Evolutionary conservation across 805 yeast species (phyloP).

Genomic region (Cyberlindnera xishuangbannaensis): DNA sequence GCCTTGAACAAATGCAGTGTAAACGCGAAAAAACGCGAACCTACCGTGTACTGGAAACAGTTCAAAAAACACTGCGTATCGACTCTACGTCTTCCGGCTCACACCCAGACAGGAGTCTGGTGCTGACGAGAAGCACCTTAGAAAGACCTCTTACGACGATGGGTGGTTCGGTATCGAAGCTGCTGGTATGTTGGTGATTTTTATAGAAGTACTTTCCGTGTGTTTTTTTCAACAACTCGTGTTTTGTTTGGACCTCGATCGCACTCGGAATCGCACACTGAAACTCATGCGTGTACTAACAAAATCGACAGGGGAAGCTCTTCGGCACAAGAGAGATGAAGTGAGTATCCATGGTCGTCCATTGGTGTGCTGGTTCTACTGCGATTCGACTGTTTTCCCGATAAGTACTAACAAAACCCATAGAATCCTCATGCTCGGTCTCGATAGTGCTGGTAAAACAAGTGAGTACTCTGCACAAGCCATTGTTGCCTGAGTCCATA

Average conservation of each 20-base stretch:
- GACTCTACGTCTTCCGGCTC: neutral
- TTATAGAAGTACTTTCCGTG: neutral
- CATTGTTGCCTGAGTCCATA: too few relatives aligned
- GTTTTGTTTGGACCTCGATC: too few relatives aligned
- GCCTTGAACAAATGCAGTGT: too few relatives aligned
- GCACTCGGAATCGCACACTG: too few relatives aligned
- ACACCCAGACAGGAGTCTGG: neutral
- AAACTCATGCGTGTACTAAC: neutral
- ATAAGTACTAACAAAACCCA: neutral
- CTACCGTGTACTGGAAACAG: too few relatives aligned
- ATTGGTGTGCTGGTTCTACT: too few relatives aligned
- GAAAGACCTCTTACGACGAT: slow-evolving; percentile 9
- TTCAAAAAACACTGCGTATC: too few relatives aligned
- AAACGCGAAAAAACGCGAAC: neutral
- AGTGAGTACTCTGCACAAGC: slow-evolving; percentile 18
- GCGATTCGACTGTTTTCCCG: neutral
- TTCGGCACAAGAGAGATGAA: slow-evolving; percentile 50
- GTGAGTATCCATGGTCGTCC: too few relatives aligned
- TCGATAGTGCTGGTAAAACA: slow-evolving; percentile 92
- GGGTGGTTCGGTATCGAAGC: slow-evolving; percentile 30
- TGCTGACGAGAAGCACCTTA: neutral
- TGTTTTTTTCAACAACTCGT: too few relatives aligned
- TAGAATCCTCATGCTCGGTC: slow-evolving; percentile 76
- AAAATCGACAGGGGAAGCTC: slow-evolving; percentile 31
- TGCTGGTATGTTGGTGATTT: slow-evolving; percentile 22